Evolutionary conservation across 495 filamentous ascomycete species (phyloP), one percentile per base, ranked within the genome.

Genomic region (Parmelia sp.): DNA sequence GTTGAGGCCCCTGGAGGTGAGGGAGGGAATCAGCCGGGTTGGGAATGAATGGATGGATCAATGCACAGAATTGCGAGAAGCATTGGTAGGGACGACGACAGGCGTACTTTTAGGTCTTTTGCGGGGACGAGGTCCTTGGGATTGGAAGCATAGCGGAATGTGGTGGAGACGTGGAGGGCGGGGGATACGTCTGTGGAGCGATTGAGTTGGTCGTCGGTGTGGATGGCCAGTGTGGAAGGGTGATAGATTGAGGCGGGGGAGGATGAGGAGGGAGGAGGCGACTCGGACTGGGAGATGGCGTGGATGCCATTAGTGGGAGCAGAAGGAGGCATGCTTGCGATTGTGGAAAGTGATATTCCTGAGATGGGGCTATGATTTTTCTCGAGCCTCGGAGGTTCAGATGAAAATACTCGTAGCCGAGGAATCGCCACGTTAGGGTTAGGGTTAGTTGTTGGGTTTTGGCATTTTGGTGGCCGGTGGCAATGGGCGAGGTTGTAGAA

Each of bases 101-200:
- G 10, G 44, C 44, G n/a, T 60, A 70, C 69, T 40, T 61, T 63
- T 36, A 72, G 61, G 68, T 84, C 79, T 12, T 72, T 71, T 17
- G 69, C 65, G 17, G 82, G 79, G 44, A 77, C 66, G 55, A 95
- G 79, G 3, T 83, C 69, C 11, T 85, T 78, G 2, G 90, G 90
- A 71, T 93, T 78, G 17, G 76, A 70, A 35, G 83, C 76, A 72
- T 96, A 97, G 63, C 91, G 86, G 76, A 89, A 96, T 21, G 90
- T 96, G 19, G 92, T 95, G 53, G 90, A 88, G 68, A 93, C 81
- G 73, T 96, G 92, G 68, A 97, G 79, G 1, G 91, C 82, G 60
- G 92, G 91, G 40, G 92, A 89, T 49, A 97, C 89, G 71, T 92
- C 90, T 49, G 82, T 78, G 68, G 83, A 83, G 55, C 78, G 74